Percentiles rank a stretch among this genome's conserved stretches.
Conservation (phyloP, 2,329 filamentous ascomycete species). For the Metarhizium sp. region DNA sequence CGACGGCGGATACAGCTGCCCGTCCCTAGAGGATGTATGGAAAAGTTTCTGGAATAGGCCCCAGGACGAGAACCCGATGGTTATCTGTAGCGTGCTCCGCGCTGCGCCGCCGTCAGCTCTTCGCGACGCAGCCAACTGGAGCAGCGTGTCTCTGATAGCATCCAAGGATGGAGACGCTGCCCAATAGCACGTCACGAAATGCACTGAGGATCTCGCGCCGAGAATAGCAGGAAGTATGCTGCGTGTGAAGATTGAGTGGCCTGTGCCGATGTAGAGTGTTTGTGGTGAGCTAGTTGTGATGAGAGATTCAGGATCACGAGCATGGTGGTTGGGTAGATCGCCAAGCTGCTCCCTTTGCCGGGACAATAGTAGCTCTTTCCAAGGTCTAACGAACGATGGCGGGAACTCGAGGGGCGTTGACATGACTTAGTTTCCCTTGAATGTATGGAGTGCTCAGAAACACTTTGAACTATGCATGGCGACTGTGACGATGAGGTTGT, state of each 20-base stretch:
- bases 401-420: slow-evolving; percentile 19
- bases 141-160: slow-evolving; percentile 47
- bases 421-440: slow-evolving; percentile 1
- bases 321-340: slow-evolving; percentile 41
- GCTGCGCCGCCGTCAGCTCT: slow-evolving; percentile 13
- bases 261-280: slow-evolving; percentile 47
- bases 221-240: slow-evolving; percentile 53
- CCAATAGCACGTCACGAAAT: slow-evolving; percentile 81
- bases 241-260: slow-evolving; percentile 44
- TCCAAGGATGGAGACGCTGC: slow-evolving; percentile 53
- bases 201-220: slow-evolving; percentile 52
- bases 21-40: slow-evolving; percentile 54
- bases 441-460: not conserved
- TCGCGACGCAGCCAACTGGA: slow-evolving; percentile 42
- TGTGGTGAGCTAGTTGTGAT: slow-evolving; percentile 37
- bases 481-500: not conserved
- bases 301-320: slow-evolving; percentile 33
- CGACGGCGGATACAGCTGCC: slow-evolving; percentile 49
- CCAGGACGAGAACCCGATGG: slow-evolving; percentile 67
- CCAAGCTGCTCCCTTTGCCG: slow-evolving; percentile 23
- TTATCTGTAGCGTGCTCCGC: slow-evolving; percentile 42
- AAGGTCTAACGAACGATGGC: slow-evolving; percentile 26
- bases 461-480: not conserved
- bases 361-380: slow-evolving; percentile 23
- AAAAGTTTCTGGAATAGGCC: slow-evolving; percentile 66